phyloP scores from a whole-genome alignment of 345 rosid species.

The Citrus mangshanensis region DNA sequence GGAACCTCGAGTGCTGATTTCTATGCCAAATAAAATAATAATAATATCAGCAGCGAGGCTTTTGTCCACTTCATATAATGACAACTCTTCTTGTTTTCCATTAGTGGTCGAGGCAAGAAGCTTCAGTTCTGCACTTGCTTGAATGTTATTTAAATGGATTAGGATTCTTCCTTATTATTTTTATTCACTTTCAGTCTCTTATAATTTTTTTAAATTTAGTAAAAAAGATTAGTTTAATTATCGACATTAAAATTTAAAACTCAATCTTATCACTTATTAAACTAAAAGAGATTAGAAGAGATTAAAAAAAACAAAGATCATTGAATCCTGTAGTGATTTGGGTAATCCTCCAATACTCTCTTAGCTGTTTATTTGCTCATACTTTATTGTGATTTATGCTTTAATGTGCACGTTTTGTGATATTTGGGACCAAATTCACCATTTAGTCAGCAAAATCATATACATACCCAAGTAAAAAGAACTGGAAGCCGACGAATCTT shows the following conservation, averaged over 20 bases:
- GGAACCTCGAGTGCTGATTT: constrained; percentile 30
- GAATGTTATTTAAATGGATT: background rate
- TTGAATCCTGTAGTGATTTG: background rate
- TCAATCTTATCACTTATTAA: too few relatives aligned
- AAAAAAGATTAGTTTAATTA: too few relatives aligned
- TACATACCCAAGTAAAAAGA: too few relatives aligned
- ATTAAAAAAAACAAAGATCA: too few relatives aligned
- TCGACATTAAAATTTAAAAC: too few relatives aligned
- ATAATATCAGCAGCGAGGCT: constrained; percentile 23
- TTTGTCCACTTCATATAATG: constrained; percentile 27
- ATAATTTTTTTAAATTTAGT: too few relatives aligned
- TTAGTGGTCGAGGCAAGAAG: constrained; percentile 30
- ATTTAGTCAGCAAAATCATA: background rate
- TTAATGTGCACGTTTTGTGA: background rate
- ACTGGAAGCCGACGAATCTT: too few relatives aligned
- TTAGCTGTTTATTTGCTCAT: background rate
- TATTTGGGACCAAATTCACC: background rate
- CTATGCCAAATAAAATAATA: constrained; percentile 9
- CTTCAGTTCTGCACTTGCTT: constrained; percentile 33
- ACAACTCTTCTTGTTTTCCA: constrained; percentile 14
- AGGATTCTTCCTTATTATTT: too few relatives aligned
- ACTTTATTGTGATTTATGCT: background rate
- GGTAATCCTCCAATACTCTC: background rate
- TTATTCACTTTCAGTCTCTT: too few relatives aligned
- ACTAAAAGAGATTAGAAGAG: too few relatives aligned